A percentile compares a stretch with the other conserved stretches of the same genome.
phyloP scores from a whole-genome alignment of 1,284 basidiomycete species.

The Ustilago hordei region DNA sequence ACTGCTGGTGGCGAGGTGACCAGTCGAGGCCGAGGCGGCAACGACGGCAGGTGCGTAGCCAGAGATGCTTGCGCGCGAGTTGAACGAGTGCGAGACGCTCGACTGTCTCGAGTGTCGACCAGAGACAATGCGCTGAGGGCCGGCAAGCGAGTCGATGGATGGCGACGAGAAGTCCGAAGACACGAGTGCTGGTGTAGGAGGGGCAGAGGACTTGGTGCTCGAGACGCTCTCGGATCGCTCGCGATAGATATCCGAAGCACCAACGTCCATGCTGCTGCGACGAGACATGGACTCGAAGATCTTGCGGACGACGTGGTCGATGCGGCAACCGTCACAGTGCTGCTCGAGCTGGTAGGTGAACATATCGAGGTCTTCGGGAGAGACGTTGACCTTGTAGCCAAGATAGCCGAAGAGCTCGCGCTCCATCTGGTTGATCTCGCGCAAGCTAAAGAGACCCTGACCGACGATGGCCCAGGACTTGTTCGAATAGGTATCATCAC shows the following conservation, averaged over 20 bases:
- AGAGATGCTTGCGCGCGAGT: slow-evolving; percentile 50
- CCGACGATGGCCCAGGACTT: slow-evolving; percentile 70
- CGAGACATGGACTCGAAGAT: slow-evolving; percentile 37
- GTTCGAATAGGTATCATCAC: slow-evolving; percentile 69
- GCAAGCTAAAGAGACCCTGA: slow-evolving; percentile 66
- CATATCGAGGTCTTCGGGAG: slow-evolving; percentile 58
- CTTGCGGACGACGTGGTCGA: slow-evolving; percentile 45
- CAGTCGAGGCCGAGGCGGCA: slow-evolving; percentile 19
- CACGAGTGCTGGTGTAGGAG: slow-evolving; percentile 39
- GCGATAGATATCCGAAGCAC: slow-evolving; percentile 15
- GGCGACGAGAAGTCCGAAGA: slow-evolving; percentile 45
- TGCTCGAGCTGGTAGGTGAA: slow-evolving; percentile 61
- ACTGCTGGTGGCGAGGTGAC: slow-evolving; percentile 25
- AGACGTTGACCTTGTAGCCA: slow-evolving; percentile 65
- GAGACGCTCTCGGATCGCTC: slow-evolving; percentile 42
- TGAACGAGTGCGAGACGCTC: slow-evolving; percentile 40
- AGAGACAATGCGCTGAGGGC: slow-evolving; percentile 32
- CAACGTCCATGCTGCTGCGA: slow-evolving; percentile 30
- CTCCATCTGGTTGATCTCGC: slow-evolving; percentile 70
- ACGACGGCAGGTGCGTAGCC: slow-evolving; percentile 31
- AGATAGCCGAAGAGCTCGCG: slow-evolving; percentile 69
- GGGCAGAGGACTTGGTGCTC: slow-evolving; percentile 35
- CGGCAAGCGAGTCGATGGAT: slow-evolving; percentile 41
- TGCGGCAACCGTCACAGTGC: slow-evolving; percentile 38
- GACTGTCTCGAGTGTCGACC: slow-evolving; percentile 46